phyloP scores from a whole-genome alignment of 2,329 filamentous ascomycete genomes.

The Colletotrichum sp. region DNA sequence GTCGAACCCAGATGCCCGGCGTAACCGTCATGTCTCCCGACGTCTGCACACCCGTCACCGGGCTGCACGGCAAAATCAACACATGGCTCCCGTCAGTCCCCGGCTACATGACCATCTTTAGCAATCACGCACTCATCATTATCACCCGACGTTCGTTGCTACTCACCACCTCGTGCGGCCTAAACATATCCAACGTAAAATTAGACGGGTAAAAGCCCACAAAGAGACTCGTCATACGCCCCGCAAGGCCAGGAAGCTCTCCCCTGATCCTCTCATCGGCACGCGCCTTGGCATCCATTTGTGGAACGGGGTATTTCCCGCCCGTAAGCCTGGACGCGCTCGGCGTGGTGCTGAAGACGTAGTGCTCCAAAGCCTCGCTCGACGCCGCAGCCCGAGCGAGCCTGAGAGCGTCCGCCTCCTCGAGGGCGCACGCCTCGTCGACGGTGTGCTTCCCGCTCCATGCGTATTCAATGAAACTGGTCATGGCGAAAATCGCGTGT shows the following conservation, averaged over 20 bases:
- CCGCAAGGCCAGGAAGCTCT: neutral
- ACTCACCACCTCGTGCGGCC: neutral
- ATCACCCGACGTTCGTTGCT: neutral
- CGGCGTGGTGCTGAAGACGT: neutral
- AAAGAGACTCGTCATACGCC: neutral
- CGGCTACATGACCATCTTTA: neutral
- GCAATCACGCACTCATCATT: fast-evolving
- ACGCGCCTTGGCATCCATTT: neutral
- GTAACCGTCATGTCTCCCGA: neutral
- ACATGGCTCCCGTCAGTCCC: neutral
- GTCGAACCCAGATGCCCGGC: neutral
- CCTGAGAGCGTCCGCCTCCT: neutral
- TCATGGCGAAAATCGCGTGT: neutral
- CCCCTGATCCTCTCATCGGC: neutral
- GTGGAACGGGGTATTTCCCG: neutral
- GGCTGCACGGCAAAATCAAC: neutral
- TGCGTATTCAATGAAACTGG: neutral
- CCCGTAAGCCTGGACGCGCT: neutral
- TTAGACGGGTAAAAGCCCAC: neutral
- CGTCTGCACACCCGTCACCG: neutral
- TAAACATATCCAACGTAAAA: neutral
- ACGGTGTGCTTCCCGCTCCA: neutral
- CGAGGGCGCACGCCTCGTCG: neutral
- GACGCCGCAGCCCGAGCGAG: neutral
- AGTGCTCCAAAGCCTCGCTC: neutral